Conservation (phyloP, 2,329 filamentous ascomycete species). For the Aspergillus unguis region DNA sequence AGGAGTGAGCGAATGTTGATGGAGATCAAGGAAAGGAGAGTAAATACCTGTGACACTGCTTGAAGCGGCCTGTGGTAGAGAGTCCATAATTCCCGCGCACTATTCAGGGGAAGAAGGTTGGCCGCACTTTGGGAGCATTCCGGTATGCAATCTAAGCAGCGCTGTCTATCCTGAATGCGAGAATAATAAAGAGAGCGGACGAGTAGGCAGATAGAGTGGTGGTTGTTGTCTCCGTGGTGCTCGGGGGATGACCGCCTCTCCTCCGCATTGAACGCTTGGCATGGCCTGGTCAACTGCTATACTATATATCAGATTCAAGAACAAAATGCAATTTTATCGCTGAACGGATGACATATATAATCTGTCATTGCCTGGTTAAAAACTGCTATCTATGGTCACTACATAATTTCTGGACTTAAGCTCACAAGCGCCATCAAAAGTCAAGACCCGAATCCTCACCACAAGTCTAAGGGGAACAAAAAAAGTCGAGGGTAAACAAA, state of each 20-base stretch:
- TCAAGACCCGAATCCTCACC: too few relatives aligned
- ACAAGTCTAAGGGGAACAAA: neutral
- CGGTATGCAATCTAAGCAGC: conserved; percentile 15
- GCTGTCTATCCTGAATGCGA: conserved; percentile 6
- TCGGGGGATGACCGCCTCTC: conserved; percentile 12
- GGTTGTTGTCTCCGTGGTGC: conserved; percentile 1
- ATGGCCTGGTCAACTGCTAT: too few relatives aligned
- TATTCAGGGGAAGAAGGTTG: conserved; percentile 20
- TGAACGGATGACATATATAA: too few relatives aligned
- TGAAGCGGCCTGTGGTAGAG: conserved; percentile 55
- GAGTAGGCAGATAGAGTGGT: neutral
- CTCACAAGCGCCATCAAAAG: too few relatives aligned
- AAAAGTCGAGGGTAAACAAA: conserved; percentile 4
- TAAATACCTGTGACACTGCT: conserved; percentile 68
- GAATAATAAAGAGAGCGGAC: neutral
- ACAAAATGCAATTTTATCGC: too few relatives aligned
- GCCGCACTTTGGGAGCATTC: conserved; percentile 26
- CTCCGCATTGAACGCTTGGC: conserved; percentile 16
- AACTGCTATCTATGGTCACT: too few relatives aligned
- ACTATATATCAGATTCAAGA: too few relatives aligned
- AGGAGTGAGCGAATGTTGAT: conserved; percentile 18
- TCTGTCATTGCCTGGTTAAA: too few relatives aligned
- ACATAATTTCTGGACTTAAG: too few relatives aligned
- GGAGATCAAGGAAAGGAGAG: conserved; percentile 2
- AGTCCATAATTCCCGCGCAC: conserved; percentile 39